These are phyloP conservation scores for Blastobotrys peoriensis DNA, from an alignment of 805 yeast species.

Conservation along the genomic window DNA sequence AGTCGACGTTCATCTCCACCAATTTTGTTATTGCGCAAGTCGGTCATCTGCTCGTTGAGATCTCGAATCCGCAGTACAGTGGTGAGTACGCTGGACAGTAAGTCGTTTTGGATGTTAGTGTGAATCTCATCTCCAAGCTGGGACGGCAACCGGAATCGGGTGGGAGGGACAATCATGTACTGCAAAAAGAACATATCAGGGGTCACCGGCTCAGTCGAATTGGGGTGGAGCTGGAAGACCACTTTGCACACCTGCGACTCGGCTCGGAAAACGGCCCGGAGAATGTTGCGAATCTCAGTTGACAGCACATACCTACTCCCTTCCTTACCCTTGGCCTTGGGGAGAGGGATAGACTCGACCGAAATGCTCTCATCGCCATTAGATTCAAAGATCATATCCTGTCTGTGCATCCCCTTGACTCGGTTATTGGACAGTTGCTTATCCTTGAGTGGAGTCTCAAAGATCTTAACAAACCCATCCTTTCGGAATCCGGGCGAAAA, in stretches of 20 bases:
- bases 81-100: constrained; percentile 70
- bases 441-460: constrained; percentile 78
- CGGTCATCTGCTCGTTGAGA: constrained; percentile 74
- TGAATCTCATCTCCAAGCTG: constrained; percentile 95
- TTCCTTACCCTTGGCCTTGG: constrained; percentile 46
- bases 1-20: constrained; percentile 63
- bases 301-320: constrained; percentile 85
- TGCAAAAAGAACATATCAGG: constrained; percentile 90
- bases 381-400: constrained; percentile 52
- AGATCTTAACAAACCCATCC: constrained; percentile 89
- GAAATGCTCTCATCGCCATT: constrained; percentile 30
- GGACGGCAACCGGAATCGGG: constrained; percentile 94
- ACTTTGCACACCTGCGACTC: constrained; percentile 66
- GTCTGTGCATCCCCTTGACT: constrained; percentile 71
- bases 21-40: constrained; percentile 51
- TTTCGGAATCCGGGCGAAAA: constrained; percentile 89
- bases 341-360: constrained; percentile 34
- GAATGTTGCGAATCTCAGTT: constrained; percentile 75
- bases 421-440: constrained; percentile 73
- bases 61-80: constrained; percentile 82
- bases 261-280: constrained; percentile 65
- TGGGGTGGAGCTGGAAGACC: constrained; percentile 79
- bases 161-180: constrained; percentile 88
- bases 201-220: constrained; percentile 37
- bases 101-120: constrained; percentile 88